phyloP scores from a whole-genome alignment of 495 filamentous ascomycete species.

The Xylaria venustula region DNA sequence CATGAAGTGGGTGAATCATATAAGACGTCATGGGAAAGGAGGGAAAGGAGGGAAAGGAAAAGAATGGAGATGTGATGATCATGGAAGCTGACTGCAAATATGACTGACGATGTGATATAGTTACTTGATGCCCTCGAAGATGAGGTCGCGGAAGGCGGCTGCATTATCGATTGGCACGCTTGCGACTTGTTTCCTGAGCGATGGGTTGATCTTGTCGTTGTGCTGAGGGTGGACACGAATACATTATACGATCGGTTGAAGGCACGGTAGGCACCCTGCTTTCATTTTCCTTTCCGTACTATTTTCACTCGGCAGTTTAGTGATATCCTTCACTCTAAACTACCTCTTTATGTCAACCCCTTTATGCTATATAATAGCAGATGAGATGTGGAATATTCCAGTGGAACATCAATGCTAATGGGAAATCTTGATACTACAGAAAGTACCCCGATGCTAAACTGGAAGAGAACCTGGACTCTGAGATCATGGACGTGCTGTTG shows the following conservation, averaged over 20 bases:
- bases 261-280: not conserved
- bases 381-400: not conserved
- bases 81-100: constrained; percentile 4
- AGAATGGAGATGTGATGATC: not conserved
- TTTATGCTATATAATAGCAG: not conserved
- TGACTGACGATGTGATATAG: constrained; percentile 37
- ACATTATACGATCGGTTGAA: constrained; percentile 79
- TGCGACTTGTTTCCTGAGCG: constrained; percentile 93
- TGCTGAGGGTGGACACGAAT: constrained; percentile 75
- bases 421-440: too few relatives aligned
- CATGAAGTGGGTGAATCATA: too few relatives aligned
- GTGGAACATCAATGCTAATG: too few relatives aligned
- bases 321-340: not conserved
- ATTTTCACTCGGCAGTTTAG: not conserved
- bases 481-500: constrained; percentile 94
- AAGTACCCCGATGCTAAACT: constrained; percentile 82
- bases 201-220: constrained; percentile 95
- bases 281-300: not conserved
- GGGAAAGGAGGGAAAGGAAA: not conserved
- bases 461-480: constrained; percentile 93
- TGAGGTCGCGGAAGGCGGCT: constrained; percentile 74
- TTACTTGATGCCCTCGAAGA: constrained; percentile 86
- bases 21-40: too few relatives aligned
- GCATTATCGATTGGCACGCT: constrained; percentile 96
- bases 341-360: too few relatives aligned